Evolutionary conservation across 2,329 filamentous ascomycete genomes (phyloP).

Genomic region (Cercospora sojina): DNA sequence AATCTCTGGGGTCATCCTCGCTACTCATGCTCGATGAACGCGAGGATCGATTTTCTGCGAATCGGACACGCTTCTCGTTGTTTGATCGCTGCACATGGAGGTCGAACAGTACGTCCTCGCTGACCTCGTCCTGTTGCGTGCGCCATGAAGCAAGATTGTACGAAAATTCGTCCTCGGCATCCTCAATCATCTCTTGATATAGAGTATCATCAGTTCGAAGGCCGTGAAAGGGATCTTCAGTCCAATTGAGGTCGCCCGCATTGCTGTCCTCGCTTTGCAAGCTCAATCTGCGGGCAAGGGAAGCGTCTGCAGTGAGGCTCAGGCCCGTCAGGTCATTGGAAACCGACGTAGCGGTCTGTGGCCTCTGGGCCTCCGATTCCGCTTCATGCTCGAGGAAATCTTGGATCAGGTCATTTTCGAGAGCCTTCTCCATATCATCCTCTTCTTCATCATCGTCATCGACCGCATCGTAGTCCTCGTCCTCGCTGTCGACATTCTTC

Average conservation of each 20-base stretch:
- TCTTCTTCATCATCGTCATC: slow-evolving; percentile 36
- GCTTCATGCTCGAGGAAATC: slow-evolving; percentile 30
- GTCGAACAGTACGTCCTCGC: slow-evolving; percentile 21
- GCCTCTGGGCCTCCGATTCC: slow-evolving; percentile 8
- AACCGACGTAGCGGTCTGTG: slow-evolving; percentile 24
- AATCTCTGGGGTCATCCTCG: slow-evolving; percentile 34
- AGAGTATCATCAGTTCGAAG: slow-evolving; percentile 26
- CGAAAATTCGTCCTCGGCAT: slow-evolving; percentile 30
- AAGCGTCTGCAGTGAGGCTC: slow-evolving; percentile 19
- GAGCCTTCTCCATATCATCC: slow-evolving; percentile 29
- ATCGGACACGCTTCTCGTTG: slow-evolving; percentile 39
- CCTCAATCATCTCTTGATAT: slow-evolving; percentile 32
- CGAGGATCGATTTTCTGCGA: slow-evolving; percentile 36
- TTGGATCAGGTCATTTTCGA: slow-evolving; percentile 32
- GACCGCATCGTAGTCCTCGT: slow-evolving; percentile 35
- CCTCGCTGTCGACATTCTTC: slow-evolving; percentile 24
- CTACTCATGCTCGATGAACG: slow-evolving; percentile 36
- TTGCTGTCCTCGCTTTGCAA: slow-evolving; percentile 28
- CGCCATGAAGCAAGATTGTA: slow-evolving; percentile 31
- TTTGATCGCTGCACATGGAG: slow-evolving; percentile 23
- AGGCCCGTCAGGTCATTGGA: slow-evolving; percentile 30
- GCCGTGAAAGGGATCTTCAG: slow-evolving; percentile 36
- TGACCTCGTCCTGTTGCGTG: slow-evolving; percentile 20
- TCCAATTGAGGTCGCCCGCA: slow-evolving; percentile 27
- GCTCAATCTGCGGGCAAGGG: slow-evolving; percentile 29